Conservation (phyloP, 768 basidiomycete genomes). For the Boletus fagicola region DNA sequence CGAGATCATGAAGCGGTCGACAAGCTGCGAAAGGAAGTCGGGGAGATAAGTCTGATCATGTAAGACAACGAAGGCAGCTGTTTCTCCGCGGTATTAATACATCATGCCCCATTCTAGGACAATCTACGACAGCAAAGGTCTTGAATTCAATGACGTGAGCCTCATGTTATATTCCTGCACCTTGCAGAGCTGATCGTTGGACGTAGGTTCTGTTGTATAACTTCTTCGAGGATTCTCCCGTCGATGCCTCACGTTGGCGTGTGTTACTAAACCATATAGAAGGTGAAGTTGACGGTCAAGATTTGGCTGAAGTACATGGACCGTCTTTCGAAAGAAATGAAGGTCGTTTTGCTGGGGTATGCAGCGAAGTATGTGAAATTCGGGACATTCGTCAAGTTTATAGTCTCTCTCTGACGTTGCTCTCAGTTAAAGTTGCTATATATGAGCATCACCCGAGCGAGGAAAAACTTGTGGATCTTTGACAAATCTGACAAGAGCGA, state of each 20-base stretch:
- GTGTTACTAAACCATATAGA: conserved; percentile 47
- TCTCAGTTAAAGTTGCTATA: conserved; percentile 63
- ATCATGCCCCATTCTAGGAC: conserved; percentile 21
- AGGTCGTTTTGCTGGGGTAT: conserved; percentile 51
- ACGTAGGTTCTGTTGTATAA: conserved; percentile 68
- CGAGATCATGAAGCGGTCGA: conserved; percentile 54
- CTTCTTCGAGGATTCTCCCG: conserved; percentile 65
- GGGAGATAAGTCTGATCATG: conserved; percentile 60
- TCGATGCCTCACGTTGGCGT: conserved; percentile 56
- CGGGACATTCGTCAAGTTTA: background rate
- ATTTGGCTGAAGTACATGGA: conserved; percentile 24
- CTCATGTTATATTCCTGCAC: background rate
- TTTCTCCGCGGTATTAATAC: background rate
- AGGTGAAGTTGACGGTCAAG: conserved; percentile 13
- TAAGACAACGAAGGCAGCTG: conserved; percentile 24
- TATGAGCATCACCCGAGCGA: conserved; percentile 70
- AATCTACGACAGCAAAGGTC: conserved; percentile 34
- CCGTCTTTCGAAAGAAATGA: conserved; percentile 48
- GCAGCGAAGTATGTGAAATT: conserved; percentile 48
- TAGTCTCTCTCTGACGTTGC: background rate
- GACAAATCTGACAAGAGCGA: too few relatives aligned
- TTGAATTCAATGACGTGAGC: conserved; percentile 25
- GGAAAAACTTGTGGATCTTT: too few relatives aligned
- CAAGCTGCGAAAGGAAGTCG: conserved; percentile 49
- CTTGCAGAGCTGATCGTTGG: background rate